Evolutionary conservation across 176 grass and related monocot genomes (phyloP), one percentile per base, ranked within the genome.

Genomic region (Aegilops longissima): DNA sequence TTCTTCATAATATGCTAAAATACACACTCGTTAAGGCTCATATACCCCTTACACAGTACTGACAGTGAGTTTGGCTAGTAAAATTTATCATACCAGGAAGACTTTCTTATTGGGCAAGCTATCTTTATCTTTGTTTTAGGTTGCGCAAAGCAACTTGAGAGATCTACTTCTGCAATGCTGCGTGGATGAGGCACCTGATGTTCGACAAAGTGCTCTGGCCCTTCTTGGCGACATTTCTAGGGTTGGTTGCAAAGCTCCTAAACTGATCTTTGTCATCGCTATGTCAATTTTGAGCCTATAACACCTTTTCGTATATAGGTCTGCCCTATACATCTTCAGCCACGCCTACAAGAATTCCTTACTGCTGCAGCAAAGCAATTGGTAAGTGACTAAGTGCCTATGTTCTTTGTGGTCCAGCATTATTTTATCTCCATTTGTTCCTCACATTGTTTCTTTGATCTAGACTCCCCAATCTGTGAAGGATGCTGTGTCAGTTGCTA

Each of bases 221-320:
- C 93, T 98, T 86, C 92, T 98, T 11, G 97, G 97, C 74, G 97
- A 98, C 82, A 89, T 98, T 82, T 93, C 97, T 78, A 98, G 92
- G 87, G 97, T 98, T 90, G 78, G 90, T 44, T 86, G 9, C 71
- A 24, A 79, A 86, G 23, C 73, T 89, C 63, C 25, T 40, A 66
- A 79, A 27, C 23, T 65, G 17, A 69, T 61, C 6, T 76, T 76
- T 75, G 18, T 51, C 65, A 36, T 52, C 12, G 66, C 24, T 30
- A 20, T 39, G 35, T 38, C 31, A 45, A 52, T 73, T 79, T 79
- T 16, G 6, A 8, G 56, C 12, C 2, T 72, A 45, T 77, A 87
- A 70, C 18, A 54, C 29, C 30, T 87, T 86, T 67, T 75, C 8
- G 61, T 76, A 9, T 71, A 38, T 89, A 98, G 97, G 92, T 98